These are phyloP conservation scores for Paulownia fortunei DNA, from an alignment of 257 asterid genomes.

Conservation along the genomic window DNA sequence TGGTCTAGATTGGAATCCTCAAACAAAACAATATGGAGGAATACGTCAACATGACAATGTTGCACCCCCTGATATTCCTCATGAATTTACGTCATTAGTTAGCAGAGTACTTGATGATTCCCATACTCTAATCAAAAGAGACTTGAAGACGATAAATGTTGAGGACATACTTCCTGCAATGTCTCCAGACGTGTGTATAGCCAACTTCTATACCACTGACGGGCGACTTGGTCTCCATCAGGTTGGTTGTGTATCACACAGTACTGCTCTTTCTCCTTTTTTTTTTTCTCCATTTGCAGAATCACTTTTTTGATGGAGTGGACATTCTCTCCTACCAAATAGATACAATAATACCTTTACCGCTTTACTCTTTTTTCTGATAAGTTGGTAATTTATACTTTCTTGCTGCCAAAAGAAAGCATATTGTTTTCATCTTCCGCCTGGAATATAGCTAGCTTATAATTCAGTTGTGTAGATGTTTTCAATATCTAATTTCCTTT, in stretches of 20 bases:
- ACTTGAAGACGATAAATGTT: conserved; percentile 9
- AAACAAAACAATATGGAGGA: conserved; percentile 48
- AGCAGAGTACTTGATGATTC: conserved; percentile 45
- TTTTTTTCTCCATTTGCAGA: neutral
- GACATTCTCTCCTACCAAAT: no score
- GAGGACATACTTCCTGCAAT: conserved; percentile 57
- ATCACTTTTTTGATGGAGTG: neutral
- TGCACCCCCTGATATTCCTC: conserved; percentile 55
- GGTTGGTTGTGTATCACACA: conserved; percentile 39
- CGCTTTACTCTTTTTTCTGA: neutral
- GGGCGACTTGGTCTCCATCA: conserved; percentile 82
- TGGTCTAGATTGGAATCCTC: conserved; percentile 76
- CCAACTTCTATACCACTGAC: conserved; percentile 51
- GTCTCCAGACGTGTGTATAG: conserved; percentile 71
- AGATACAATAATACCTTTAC: neutral
- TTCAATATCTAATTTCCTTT: no score
- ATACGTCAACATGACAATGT: conserved; percentile 51
- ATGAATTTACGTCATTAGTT: conserved; percentile 46
- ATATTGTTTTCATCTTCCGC: no score
- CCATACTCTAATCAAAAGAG: conserved; percentile 42
- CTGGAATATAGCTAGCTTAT: no score
- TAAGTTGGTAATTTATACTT: neutral
- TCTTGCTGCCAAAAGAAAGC: no score
- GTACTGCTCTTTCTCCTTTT: neutral
- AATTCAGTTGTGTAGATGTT: no score